Conservation (phyloP, 176 grass and related monocot species). For the Carex cristatella region DNA sequence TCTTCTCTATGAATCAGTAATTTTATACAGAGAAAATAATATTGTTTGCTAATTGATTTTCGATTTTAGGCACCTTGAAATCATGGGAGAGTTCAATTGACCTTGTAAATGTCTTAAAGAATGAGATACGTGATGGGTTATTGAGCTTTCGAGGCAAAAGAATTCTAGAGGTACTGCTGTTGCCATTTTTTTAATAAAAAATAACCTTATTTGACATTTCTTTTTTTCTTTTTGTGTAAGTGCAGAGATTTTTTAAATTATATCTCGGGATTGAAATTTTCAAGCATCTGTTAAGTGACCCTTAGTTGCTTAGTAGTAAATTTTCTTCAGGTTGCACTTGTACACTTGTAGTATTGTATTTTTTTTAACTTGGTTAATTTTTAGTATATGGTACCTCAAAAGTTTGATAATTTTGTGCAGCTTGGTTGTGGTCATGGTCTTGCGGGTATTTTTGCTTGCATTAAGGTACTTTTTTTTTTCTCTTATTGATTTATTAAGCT, state of each 20-base stretch:
- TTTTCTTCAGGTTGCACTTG: not conserved
- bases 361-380: slow-evolving; percentile 1
- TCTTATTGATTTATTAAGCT: not conserved
- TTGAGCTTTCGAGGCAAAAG: slow-evolving; percentile 69
- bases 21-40: not conserved
- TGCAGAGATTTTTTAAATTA: not conserved
- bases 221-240: not conserved
- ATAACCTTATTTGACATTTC: not conserved
- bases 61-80: slow-evolving; percentile 48
- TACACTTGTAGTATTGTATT: not conserved
- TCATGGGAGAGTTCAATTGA: slow-evolving; percentile 70
- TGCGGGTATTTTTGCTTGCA: slow-evolving; percentile 59
- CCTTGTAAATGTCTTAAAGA: slow-evolving; percentile 60
- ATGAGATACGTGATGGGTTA: slow-evolving; percentile 74
- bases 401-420: slow-evolving; percentile 32
- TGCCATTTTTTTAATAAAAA: not conserved
- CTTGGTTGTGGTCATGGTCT: slow-evolving; percentile 73
- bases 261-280: not conserved
- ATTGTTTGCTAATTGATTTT: slow-evolving; percentile 20
- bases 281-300: not conserved
- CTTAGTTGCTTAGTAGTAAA: not conserved
- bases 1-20: not conserved
- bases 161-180: slow-evolving; percentile 59
- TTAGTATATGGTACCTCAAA: not conserved
- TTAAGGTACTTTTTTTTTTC: slow-evolving; percentile 42